Conservation (phyloP, 106 monocot species). For the Dioscorea dumetorum region DNA sequence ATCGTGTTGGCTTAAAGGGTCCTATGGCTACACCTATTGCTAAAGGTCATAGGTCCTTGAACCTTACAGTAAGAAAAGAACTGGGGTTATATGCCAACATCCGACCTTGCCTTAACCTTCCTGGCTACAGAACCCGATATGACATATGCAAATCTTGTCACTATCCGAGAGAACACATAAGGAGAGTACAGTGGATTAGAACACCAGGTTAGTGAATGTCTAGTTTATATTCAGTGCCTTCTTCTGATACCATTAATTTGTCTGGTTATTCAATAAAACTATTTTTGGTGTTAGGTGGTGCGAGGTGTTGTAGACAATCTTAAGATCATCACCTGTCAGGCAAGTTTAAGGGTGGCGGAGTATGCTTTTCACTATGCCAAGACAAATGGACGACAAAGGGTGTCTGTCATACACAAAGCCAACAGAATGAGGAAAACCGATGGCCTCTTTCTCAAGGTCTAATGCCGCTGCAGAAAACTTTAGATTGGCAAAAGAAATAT, state of each 20-base stretch:
- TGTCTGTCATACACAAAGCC: slow-evolving; percentile 96
- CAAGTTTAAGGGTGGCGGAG: slow-evolving; percentile 91
- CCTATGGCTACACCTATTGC: slow-evolving; percentile 99
- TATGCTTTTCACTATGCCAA: slow-evolving; percentile 97
- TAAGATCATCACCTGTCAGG: slow-evolving; percentile 91
- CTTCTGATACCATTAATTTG: background rate
- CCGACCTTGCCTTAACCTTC: slow-evolving; percentile 75
- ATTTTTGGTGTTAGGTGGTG: slow-evolving; percentile 51
- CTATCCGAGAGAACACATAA: slow-evolving; percentile 91
- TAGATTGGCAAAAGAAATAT: background rate
- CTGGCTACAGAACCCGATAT: slow-evolving; percentile 85
- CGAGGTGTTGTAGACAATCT: slow-evolving; percentile 96
- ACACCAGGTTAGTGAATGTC: slow-evolving; percentile 57
- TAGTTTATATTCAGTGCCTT: background rate
- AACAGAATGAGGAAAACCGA: slow-evolving; percentile 98
- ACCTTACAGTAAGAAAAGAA: slow-evolving; percentile 86
- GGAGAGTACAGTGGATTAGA: slow-evolving; percentile 97
- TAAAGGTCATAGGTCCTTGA: slow-evolving; percentile 86
- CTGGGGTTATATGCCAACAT: slow-evolving; percentile 89
- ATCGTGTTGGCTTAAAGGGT: slow-evolving; percentile 80
- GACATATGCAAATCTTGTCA: slow-evolving; percentile 84
- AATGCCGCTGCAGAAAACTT: background rate
- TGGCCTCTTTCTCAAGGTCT: slow-evolving; percentile 91
- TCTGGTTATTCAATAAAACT: background rate
- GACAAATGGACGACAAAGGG: slow-evolving; percentile 70